A percentile compares a stretch with the other conserved stretches of the same genome.
phyloP scores from a whole-genome alignment of 164 flowering plant genomes.

The Dillenia suffruticosa region DNA sequence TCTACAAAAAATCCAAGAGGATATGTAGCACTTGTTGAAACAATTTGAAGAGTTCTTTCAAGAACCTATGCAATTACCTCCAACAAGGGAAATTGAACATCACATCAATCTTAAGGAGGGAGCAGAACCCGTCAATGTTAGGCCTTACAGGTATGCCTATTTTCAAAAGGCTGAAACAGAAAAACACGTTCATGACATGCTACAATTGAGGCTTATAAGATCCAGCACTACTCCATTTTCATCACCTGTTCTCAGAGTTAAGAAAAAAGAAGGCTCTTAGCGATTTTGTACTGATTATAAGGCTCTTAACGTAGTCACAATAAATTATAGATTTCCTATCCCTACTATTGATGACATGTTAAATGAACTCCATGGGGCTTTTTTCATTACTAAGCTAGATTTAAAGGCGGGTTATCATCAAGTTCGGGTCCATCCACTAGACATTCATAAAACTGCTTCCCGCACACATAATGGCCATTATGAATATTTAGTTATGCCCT shows the following conservation, averaged over 20 bases:
- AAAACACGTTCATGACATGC: constrained; percentile 1
- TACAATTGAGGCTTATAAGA: not conserved
- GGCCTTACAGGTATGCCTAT: constrained; percentile 13
- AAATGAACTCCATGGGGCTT: constrained; percentile 3
- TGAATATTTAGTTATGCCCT: constrained; percentile 5
- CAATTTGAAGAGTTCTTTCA: not conserved
- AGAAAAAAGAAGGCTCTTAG: no score
- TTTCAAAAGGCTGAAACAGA: constrained; percentile 13
- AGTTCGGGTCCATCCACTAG: not conserved
- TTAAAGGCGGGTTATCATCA: not conserved
- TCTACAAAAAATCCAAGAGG: not conserved
- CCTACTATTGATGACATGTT: not conserved
- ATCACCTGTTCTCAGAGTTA: no score
- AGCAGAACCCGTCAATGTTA: not conserved
- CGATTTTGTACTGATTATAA: no score
- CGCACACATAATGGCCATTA: constrained; percentile 10
- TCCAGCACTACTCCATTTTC: constrained; percentile 1
- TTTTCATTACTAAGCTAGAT: constrained; percentile 2
- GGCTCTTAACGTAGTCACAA: no score
- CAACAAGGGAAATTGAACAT: constrained; percentile 3
- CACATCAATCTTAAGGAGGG: constrained; percentile 2
- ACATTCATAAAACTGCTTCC: not conserved
- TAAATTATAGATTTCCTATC: no score
- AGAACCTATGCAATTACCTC: not conserved
- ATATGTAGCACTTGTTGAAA: not conserved